Evolutionary conservation across 306 rosid genomes (phyloP).

Genomic region (Comarum palustre): DNA sequence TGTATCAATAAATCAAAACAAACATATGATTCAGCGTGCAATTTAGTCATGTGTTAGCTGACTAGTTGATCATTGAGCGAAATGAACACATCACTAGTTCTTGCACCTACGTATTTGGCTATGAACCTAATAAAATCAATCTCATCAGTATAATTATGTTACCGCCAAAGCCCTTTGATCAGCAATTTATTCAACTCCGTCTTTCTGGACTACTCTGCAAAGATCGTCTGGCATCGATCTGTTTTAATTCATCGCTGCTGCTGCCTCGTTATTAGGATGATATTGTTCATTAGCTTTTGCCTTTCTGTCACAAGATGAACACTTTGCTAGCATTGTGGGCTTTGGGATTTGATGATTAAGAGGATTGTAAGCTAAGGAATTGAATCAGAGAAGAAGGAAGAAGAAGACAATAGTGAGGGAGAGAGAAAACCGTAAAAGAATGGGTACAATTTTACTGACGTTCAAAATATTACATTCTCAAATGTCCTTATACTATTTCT

Average conservation of each 20-base stretch:
- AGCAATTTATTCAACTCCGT: background rate
- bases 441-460: too few species aligned
- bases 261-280: background rate
- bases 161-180: slow-evolving; percentile 5
- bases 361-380: too few species aligned
- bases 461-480: too few species aligned
- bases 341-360: slow-evolving; percentile 38
- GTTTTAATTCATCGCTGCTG: slow-evolving; percentile 12
- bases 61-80: background rate
- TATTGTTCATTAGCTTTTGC: background rate
- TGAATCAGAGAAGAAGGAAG: too few species aligned
- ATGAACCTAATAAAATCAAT: background rate
- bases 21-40: background rate
- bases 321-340: slow-evolving; percentile 26
- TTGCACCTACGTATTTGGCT: background rate
- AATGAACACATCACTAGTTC: background rate
- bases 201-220: slow-evolving; percentile 11
- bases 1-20: background rate
- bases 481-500: too few species aligned
- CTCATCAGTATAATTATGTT: background rate
- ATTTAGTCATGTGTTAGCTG: slow-evolving; percentile 3
- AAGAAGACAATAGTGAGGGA: too few species aligned
- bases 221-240: background rate
- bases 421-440: too few species aligned
- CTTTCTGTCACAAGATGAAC: slow-evolving; percentile 14